Base-by-base conservation (phyloP, 192 early-diverging fungal genomes). In the Coemansia sp. region DNA sequence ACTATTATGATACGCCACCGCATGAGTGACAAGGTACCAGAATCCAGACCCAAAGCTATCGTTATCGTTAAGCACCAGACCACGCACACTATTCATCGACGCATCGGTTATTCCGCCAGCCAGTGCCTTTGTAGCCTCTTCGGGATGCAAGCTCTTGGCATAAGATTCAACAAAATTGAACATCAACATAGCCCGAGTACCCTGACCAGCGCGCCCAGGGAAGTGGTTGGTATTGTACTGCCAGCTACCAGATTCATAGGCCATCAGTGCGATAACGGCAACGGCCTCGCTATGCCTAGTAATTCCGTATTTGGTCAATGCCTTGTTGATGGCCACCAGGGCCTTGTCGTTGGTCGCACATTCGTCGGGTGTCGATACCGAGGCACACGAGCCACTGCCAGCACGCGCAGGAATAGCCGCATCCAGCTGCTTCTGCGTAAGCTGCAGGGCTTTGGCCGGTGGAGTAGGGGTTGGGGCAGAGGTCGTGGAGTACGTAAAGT, bases 1-100 rank as follows among this genome's bases (percentile, higher is more conserved):
- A 28, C 56, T 69, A 42, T 68, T 61, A 59, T 83, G 69, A 58
- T 73, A 82, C 1, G 14, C 24, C 7, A 59, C n/a, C 3, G 68
- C 68, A 23, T 65, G 23, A 14, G 24, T 67, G 2, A 36, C 57
- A 36, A 83, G 63, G 63, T 68, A 83, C 80, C 80, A 83, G 66
- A 77, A 76, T 11, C 55, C 80, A 5, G 75, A 45, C 5, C 80
- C 80, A 68, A 83, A 83, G 75, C 71, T 83, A 26, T 83, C 80
- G 62, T 74, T 43, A 50, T 77, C 71, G 57, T 51, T 40, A 21
- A 83, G 69, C 3, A 83, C 80, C 61, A 77, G 18, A 5, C 28
- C 74, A 21, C 71, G 80, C n/a, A 83, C 75, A 10, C 18, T 39
- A 58, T 83, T 74, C 67, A 59, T 65, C 3, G 51, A 28, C 26